These are phyloP conservation scores for Limonium bicolor DNA, from an alignment of 148 eudicot genomes.

Conservation along the genomic window DNA sequence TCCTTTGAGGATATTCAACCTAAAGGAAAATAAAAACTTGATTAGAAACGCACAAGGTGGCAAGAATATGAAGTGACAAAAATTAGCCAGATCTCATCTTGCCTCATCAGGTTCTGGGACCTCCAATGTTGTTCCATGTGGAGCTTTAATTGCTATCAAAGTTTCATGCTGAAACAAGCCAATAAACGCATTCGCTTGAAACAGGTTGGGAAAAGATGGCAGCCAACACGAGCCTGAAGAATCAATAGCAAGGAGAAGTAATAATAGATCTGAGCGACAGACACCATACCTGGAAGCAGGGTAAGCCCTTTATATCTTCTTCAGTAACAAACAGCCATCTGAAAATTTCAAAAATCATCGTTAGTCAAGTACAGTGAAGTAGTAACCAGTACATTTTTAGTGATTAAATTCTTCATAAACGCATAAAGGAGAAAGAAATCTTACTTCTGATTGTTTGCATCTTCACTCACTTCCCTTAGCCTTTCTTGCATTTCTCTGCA, in stretches of 20 bases:
- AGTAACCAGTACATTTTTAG: not conserved
- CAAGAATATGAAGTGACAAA: not conserved
- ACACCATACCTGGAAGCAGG: constrained; percentile 74
- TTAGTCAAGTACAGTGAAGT: not conserved
- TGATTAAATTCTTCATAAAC: not conserved
- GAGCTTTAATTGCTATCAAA: constrained; percentile 70
- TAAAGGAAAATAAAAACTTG: constrained; percentile 1
- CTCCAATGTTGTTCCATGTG: constrained; percentile 73
- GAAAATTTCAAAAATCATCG: no score
- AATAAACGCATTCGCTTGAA: constrained; percentile 1
- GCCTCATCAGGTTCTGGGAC: constrained; percentile 44
- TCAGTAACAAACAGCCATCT: constrained; percentile 98
- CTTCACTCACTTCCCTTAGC: constrained; percentile 74
- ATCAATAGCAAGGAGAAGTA: not conserved
- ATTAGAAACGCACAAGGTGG: no score
- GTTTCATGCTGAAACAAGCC: constrained; percentile 59
- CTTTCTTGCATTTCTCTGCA: constrained; percentile 87
- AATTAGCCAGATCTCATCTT: constrained; percentile 7
- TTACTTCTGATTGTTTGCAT: constrained; percentile 74
- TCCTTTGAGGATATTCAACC: constrained; percentile 72
- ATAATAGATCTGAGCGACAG: not conserved
- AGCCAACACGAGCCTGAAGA: not conserved
- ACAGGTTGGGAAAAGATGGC: not conserved
- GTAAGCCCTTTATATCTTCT: constrained; percentile 79
- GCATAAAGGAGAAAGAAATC: not conserved